Conservation (phyloP, 257 asterid species). For the Buddleja alternifolia region DNA sequence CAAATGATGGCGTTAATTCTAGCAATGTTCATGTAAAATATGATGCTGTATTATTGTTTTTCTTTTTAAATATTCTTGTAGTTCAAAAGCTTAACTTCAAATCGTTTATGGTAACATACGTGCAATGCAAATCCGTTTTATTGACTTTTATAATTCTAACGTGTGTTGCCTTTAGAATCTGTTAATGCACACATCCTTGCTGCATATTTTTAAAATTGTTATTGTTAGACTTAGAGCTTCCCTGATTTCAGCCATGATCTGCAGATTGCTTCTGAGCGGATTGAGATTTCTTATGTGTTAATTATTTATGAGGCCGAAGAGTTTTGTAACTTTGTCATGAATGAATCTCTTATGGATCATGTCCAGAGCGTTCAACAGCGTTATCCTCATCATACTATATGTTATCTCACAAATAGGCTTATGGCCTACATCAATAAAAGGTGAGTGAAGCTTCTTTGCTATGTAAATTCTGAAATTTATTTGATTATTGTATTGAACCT, state of each 20-base stretch:
- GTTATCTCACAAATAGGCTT: conserved; percentile 80
- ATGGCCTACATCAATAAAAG: conserved; percentile 83
- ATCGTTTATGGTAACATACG: too few species aligned
- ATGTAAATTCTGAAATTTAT: conserved; percentile 13
- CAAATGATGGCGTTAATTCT: not conserved
- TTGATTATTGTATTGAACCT: too few species aligned
- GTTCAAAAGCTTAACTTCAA: too few species aligned
- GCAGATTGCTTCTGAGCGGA: conserved; percentile 61
- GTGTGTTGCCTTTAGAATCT: conserved; percentile 18
- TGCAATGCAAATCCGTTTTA: not conserved
- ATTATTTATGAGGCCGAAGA: conserved; percentile 87
- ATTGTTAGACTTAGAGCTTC: conserved; percentile 6
- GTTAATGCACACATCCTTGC: conserved; percentile 3
- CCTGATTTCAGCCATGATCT: conserved; percentile 24
- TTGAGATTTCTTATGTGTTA: conserved; percentile 61
- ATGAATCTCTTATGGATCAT: conserved; percentile 60
- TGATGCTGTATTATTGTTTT: not conserved
- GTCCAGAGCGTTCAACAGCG: conserved; percentile 56
- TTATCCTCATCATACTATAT: conserved; percentile 81
- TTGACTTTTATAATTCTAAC: conserved; percentile 4
- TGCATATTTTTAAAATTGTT: not conserved
- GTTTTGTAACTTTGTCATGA: conserved; percentile 69
- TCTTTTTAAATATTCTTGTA: too few species aligned
- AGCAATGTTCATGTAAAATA: not conserved
- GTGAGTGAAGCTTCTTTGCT: conserved; percentile 39